Base-by-base conservation (phyloP, 768 basidiomycete species). In the Pisolithus sp. region DNA sequence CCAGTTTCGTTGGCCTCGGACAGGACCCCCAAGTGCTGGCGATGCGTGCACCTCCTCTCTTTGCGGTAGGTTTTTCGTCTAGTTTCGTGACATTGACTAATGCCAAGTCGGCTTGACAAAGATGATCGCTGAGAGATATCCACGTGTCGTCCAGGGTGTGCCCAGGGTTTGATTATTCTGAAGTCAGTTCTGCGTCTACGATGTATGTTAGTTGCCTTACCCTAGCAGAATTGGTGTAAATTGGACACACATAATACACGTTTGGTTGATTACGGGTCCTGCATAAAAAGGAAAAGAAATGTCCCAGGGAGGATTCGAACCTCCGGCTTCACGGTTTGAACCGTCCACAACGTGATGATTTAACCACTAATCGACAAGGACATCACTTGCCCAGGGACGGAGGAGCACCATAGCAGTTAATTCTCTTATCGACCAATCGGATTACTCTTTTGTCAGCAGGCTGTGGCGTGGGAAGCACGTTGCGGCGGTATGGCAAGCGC, bases 1-100 rank as follows among this genome's bases (percentile, higher is more conserved):
- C 30, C 50, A 86, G 85, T 34, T 89, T 92, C 62, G 90, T 93
- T 30, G 89, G 89, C 7, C 74, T 93, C 8, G 89, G 81, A 47
- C 89, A 93, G 65, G 88, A 93, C 61, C 90, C 89, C 3, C 80
- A 86, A 58, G 79, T 91, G 18, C 72, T 92, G 43, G 83, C 83
- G 5, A 71, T 80, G 41, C 77, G 91, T 46, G 83, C 86, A 17
- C 89, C 89, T 17, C 79, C 75, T 34, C 69, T 91, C 42, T 90
- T 89, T 60, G 71, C 62, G 28, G 83, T 85, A 78, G 65, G 21
- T 13, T 49, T n/a, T 43, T 13, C 21, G 7, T 47, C 21, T 13
- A 7, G 17, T 44, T 20, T 26, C 21, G 49, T 46, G 43, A 46
- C 48, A n/a, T 21, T 46, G 6, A 43, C 47, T 36, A 53, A 8